phyloP scores from a whole-genome alignment of 768 basidiomycete genomes.

The Sistotremastrum niveocremeum region DNA sequence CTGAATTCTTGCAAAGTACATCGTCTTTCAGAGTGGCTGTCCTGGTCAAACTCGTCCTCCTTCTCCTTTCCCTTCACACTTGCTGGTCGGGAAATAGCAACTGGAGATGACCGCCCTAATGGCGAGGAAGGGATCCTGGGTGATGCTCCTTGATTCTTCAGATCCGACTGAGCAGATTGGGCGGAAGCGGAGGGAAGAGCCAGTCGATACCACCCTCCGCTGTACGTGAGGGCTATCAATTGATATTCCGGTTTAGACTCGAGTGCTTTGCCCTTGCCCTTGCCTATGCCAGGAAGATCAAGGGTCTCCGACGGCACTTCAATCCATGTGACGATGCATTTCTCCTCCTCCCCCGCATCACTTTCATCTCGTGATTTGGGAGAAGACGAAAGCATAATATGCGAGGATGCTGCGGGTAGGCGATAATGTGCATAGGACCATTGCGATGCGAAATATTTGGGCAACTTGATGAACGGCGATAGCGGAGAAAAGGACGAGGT shows the following conservation, averaged over 20 bases:
- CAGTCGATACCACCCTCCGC: conserved; percentile 87
- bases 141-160: conserved; percentile 13
- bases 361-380: conserved; percentile 23
- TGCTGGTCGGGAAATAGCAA: conserved; percentile 34
- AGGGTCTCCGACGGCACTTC: conserved; percentile 27
- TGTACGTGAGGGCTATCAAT: conserved; percentile 73
- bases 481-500: conserved; percentile 74
- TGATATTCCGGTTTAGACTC: conserved; percentile 40
- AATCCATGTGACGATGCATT: conserved; percentile 82
- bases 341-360: conserved; percentile 68
- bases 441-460: conserved; percentile 88
- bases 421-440: conserved; percentile 94
- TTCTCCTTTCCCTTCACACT: conserved; percentile 47
- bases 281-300: conserved; percentile 15
- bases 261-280: background rate
- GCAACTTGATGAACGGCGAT: conserved; percentile 67
- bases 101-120: conserved; percentile 33
- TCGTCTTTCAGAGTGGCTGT: conserved; percentile 32
- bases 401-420: conserved; percentile 73
- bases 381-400: conserved; percentile 62
- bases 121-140: conserved; percentile 23
- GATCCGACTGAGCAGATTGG: conserved; percentile 11
- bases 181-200: conserved; percentile 33
- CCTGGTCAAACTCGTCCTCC: conserved; percentile 41
- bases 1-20: conserved; percentile 66